Base-by-base conservation (phyloP, 768 basidiomycete species). In the Lentinula sp. region DNA sequence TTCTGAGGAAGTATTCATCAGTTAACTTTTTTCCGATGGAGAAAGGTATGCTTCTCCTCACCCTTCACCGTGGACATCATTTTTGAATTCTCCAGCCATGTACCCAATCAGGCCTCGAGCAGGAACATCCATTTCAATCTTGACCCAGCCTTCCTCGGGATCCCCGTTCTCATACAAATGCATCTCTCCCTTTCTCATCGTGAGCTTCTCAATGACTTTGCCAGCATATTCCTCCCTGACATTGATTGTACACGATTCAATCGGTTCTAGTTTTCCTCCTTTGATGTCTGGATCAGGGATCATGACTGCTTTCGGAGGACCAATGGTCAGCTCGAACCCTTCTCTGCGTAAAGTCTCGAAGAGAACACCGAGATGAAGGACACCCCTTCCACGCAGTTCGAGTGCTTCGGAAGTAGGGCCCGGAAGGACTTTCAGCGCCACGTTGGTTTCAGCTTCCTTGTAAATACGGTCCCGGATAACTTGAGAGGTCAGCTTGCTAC, bases 381-480 rank as follows among this genome's bases (percentile, higher is more conserved):
- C 79, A 31, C 79, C 80, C 9, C 79, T 71, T 1, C 80, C 80
- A 32, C 79, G 77, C 1, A 82, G 72, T 67, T 80, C 80, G 35
- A 82, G 70, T 2, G 78, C 78, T 61, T 82, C 80, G 34, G 78
- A 77, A 8, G 79, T 80, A 1, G 79, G 79, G 2, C 79, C 79
- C 0, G 79, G 80, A 6, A 82, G 71, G 52, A 82, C 77, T 39
- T 71, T 74, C n/a, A 82, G 69, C 0, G 79, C 79, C 52, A 80
- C 79, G 60, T 82, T 80, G n/a, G 80, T 82, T 61, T 78, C 75
- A 2, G 79, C 77, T 69, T 82, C 80, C 65, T 78, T 79, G 66
- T 75, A 72, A 57, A 80, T 77, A 1, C 79, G 73, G 45, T 82
- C 79, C 6, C 77, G 76, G 65, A 82, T 76, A 34, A 80, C 57